Conservation (phyloP, 495 filamentous ascomycete genomes). For the Penicillium psychrofluorescens region DNA sequence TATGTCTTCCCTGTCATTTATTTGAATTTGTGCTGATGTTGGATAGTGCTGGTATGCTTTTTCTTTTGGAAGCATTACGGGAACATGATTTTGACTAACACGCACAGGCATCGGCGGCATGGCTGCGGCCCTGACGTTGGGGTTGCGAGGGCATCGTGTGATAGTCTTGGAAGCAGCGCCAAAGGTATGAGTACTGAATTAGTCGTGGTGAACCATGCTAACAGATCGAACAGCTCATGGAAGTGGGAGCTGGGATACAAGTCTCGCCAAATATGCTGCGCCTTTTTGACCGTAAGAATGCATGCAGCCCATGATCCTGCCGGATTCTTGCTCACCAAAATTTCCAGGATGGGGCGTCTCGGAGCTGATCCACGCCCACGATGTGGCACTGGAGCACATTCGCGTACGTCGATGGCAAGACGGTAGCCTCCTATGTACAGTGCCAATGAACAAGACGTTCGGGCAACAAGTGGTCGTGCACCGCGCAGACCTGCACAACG, state of each 20-base stretch:
- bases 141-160: slow-evolving; percentile 43
- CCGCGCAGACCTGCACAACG: slow-evolving; percentile 38
- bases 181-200: slow-evolving; percentile 17
- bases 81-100: no score
- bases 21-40: slow-evolving; percentile 5
- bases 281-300: slow-evolving; percentile 50
- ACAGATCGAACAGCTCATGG: slow-evolving; percentile 26
- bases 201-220: slow-evolving; percentile 1
- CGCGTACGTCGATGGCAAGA: slow-evolving; percentile 38
- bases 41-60: slow-evolving; percentile 28
- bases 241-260: slow-evolving; percentile 76
- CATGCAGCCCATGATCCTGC: no score
- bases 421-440: slow-evolving; percentile 26
- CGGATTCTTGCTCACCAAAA: no score
- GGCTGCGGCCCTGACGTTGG: slow-evolving; percentile 53
- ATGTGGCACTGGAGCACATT: slow-evolving; percentile 34
- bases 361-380: slow-evolving; percentile 31
- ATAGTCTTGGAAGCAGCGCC: slow-evolving; percentile 30
- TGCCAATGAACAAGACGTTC: slow-evolving; percentile 35
- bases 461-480: slow-evolving; percentile 38
- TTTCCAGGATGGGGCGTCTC: slow-evolving; percentile 34
- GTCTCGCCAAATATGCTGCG: slow-evolving; percentile 70
- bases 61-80: not conserved
- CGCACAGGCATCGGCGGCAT: slow-evolving; percentile 54
- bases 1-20: slow-evolving; percentile 4